Evolutionary conservation across 129 eudicot genomes (phyloP).

Genomic region (Silybum marianum): DNA sequence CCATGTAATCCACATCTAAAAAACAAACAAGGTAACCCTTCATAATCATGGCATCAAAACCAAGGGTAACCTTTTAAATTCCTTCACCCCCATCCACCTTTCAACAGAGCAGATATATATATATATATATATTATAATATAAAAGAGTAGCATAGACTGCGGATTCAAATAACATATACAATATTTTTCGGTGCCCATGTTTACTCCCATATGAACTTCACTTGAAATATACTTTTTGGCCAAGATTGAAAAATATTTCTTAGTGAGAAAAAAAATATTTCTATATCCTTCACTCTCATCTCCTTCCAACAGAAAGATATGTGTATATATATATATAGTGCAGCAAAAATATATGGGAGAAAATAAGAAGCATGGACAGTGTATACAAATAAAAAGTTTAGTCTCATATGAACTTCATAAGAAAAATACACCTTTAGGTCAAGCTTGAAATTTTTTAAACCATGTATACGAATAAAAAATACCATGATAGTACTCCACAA

Average conservation of each 20-base stretch:
- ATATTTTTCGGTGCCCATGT: background rate
- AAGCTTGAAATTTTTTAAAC: background rate
- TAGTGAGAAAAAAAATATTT: background rate
- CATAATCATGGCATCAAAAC: conserved; percentile 43
- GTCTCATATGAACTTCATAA: background rate
- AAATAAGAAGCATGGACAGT: background rate
- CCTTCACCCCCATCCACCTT: conserved; percentile 36
- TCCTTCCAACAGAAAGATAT: background rate
- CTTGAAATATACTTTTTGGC: background rate
- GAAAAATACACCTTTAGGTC: background rate
- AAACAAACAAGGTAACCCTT: conserved; percentile 65
- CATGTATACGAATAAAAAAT: background rate
- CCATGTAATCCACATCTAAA: conserved; percentile 65
- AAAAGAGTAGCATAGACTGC: background rate
- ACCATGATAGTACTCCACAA: background rate
- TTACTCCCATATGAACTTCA: background rate
- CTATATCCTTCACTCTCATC: background rate
- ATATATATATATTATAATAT: background rate
- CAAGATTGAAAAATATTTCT: background rate
- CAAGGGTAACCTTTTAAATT: conserved; percentile 34
- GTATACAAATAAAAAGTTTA: background rate
- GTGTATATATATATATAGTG: background rate
- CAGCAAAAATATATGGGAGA: background rate
- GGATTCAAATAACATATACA: background rate
- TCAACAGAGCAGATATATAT: conserved; percentile 5